Conservation (phyloP, 1,284 basidiomycete species). For the Sporisorium iseilematis-ciliati region DNA sequence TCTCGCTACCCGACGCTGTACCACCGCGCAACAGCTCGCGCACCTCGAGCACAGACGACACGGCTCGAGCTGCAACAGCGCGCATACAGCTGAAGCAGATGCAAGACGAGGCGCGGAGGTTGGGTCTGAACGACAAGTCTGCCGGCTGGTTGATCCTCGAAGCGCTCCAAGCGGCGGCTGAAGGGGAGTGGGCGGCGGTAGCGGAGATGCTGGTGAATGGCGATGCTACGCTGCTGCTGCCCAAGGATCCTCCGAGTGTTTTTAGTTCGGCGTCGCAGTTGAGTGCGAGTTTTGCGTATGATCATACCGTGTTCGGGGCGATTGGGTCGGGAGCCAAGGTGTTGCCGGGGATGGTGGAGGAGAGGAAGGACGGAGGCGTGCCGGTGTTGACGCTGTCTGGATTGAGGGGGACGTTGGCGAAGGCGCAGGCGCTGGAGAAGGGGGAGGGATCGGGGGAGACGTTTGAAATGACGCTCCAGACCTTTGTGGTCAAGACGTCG, state of each 20-base stretch:
- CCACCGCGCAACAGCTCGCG: constrained; percentile 10
- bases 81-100: constrained; percentile 33
- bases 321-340: neutral
- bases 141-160: constrained; percentile 72
- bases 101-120: constrained; percentile 22
- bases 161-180: constrained; percentile 83
- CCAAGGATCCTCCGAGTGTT: constrained; percentile 74
- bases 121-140: constrained; percentile 29
- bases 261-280: constrained; percentile 59
- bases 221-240: constrained; percentile 81
- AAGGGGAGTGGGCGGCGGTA: constrained; percentile 79
- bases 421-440: constrained; percentile 33
- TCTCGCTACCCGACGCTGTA: constrained; percentile 13
- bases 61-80: constrained; percentile 7
- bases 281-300: constrained; percentile 65
- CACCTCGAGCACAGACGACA: neutral
- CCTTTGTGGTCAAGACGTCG: constrained; percentile 16
- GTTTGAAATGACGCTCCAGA: constrained; percentile 16
- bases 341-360: neutral
- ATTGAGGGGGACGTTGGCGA: constrained; percentile 76
- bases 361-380: neutral
- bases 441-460: neutral
- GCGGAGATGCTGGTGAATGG: constrained; percentile 78
- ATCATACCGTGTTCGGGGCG: constrained; percentile 77
- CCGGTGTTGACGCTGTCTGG: constrained; percentile 80